Percentiles rank a stretch among this genome's conserved stretches.
These are phyloP conservation scores for Magnolia kwangsiensis DNA, from an alignment of 164 flowering plant genomes.

Conservation along the genomic window DNA sequence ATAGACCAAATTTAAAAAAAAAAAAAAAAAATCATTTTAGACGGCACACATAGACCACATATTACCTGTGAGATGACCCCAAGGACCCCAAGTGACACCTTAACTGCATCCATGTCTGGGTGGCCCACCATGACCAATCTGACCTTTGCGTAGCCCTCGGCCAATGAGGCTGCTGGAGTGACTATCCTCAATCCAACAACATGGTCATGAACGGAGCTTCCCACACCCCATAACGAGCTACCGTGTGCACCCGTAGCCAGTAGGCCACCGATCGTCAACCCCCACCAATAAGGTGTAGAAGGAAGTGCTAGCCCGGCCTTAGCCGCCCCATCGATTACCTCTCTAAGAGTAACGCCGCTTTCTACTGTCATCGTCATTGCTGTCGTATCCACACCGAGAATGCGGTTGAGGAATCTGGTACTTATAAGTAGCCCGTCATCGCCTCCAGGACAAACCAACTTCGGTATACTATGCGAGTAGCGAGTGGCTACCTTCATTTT, in stretches of 20 bases:
- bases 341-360: conserved; percentile 51
- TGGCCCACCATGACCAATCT: conserved; percentile 26
- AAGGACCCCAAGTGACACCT: conserved; percentile 71
- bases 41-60: not conserved
- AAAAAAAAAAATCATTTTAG: not conserved
- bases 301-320: conserved; percentile 58
- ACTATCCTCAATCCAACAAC: conserved; percentile 46
- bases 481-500: conserved; percentile 65
- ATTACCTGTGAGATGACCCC: conserved; percentile 77
- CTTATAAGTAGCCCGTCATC: conserved; percentile 54
- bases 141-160: conserved; percentile 52
- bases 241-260: conserved; percentile 77
- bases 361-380: conserved; percentile 48
- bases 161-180: conserved; percentile 43
- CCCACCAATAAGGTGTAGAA: conserved; percentile 79
- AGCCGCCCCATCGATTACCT: conserved; percentile 50
- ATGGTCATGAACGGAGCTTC: conserved; percentile 68
- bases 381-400: conserved; percentile 23
- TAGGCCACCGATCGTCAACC: conserved; percentile 66
- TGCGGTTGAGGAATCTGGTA: conserved; percentile 44
- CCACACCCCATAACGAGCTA: conserved; percentile 63
- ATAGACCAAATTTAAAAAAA: not conserved
- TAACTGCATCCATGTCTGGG: conserved; percentile 47
- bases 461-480: conserved; percentile 59
- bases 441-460: conserved; percentile 59